A percentile compares a stretch with the other conserved stretches of the same genome.
Evolutionary conservation across 129 eudicot species (phyloP).

Genomic region (Tanacetum coccineum): DNA sequence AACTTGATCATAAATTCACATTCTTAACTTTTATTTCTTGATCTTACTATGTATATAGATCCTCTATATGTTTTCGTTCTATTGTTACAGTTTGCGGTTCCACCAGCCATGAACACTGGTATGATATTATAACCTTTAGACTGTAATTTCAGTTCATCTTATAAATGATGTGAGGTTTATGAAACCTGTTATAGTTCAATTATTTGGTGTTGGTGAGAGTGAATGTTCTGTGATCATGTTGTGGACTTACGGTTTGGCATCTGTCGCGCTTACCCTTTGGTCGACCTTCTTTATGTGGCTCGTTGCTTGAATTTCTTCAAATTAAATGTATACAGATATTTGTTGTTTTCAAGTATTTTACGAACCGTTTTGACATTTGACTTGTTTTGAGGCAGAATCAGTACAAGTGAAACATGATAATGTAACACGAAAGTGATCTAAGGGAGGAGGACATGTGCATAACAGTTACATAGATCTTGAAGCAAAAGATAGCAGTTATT

Average conservation of each 20-base stretch:
- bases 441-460: no score
- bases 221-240: conserved; percentile 72
- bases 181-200: conserved; percentile 32
- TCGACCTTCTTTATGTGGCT: conserved; percentile 61
- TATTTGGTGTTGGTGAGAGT: conserved; percentile 59
- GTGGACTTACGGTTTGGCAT: conserved; percentile 51
- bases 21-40: conserved; percentile 1
- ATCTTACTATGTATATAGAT: conserved; percentile 22
- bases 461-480: no score
- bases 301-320: conserved; percentile 29
- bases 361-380: no score
- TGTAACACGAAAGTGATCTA: neutral
- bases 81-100: conserved; percentile 71
- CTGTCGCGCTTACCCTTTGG: conserved; percentile 60
- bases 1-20: neutral
- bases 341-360: no score
- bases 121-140: neutral
- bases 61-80: conserved; percentile 67
- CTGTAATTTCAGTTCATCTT: neutral
- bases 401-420: neutral
- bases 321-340: no score
- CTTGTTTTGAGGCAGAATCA: no score
- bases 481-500: no score
- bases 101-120: conserved; percentile 96
- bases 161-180: neutral